Evolutionary conservation across 768 basidiomycete genomes (phyloP).

Genomic region (Nidula microcarpa): DNA sequence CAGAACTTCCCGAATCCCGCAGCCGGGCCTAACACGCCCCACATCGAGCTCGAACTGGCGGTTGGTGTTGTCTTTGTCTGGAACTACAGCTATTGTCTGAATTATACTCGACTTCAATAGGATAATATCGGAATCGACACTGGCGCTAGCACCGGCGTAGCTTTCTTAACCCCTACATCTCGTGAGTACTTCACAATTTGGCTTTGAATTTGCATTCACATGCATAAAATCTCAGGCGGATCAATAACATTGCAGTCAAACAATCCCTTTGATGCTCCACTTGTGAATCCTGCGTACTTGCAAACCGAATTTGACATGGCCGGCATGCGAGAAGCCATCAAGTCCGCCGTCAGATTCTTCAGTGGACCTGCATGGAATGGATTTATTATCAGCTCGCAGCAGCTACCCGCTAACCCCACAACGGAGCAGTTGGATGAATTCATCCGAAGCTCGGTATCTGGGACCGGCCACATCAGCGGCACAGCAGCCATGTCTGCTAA

Average conservation of each 20-base stretch:
- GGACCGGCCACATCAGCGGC: conserved; percentile 12
- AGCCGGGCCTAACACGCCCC: conserved; percentile 19
- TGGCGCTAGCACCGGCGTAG: not conserved
- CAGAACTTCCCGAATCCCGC: conserved; percentile 16
- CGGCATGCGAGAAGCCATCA: not conserved
- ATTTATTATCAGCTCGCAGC: not conserved
- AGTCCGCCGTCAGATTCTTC: not conserved
- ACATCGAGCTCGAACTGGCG: conserved; percentile 19
- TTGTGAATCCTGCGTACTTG: not conserved
- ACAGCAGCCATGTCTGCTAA: conserved; percentile 20
- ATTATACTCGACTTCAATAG: not conserved
- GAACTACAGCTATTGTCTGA: not conserved
- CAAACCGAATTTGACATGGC: not conserved
- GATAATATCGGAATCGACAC: no score
- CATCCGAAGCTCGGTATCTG: not conserved
- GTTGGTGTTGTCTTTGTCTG: conserved; percentile 4
- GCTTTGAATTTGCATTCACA: not conserved
- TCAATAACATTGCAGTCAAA: not conserved
- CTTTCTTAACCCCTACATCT: not conserved
- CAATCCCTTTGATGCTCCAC: not conserved
- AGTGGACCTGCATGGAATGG: not conserved
- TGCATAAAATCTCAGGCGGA: not conserved
- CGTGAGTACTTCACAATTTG: not conserved
- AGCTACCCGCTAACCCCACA: not conserved
- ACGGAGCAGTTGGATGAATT: not conserved